A percentile compares a stretch with the other conserved stretches of the same genome.
Conservation (phyloP, 805 yeast species). For the Saccharomycopsis javanensis region DNA sequence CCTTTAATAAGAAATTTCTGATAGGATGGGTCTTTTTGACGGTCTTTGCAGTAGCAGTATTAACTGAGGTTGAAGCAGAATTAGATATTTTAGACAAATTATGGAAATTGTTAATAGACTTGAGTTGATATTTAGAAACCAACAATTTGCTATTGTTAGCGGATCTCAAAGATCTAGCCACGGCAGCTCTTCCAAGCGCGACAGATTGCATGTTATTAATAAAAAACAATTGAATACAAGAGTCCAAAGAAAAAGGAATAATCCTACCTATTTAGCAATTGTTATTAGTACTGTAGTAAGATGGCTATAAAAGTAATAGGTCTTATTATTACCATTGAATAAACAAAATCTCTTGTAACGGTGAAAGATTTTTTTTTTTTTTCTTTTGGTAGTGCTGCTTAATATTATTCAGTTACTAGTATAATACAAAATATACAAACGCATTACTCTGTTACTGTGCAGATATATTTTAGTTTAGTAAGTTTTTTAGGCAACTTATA, state of each 20-base stretch:
- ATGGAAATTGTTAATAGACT: not conserved
- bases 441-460: too few relatives aligned
- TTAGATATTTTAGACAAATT: not conserved
- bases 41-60: not conserved
- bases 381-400: too few relatives aligned
- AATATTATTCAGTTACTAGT: too few relatives aligned
- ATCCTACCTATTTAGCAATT: too few relatives aligned
- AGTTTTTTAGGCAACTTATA: not conserved
- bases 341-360: too few relatives aligned
- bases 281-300: too few relatives aligned
- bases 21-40: slow-evolving; percentile 20
- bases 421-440: too few relatives aligned
- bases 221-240: not conserved
- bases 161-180: not conserved
- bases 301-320: too few relatives aligned
- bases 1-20: slow-evolving; percentile 26
- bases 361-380: too few relatives aligned
- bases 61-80: not conserved
- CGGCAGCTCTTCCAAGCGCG: not conserved
- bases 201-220: not conserved
- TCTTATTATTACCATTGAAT: too few relatives aligned
- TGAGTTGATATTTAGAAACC: not conserved
- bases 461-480: too few relatives aligned
- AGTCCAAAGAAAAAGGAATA: too few relatives aligned
- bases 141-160: not conserved